phyloP scores from a whole-genome alignment of 2,329 filamentous ascomycete species.

The Verticillium nonalfalfae region DNA sequence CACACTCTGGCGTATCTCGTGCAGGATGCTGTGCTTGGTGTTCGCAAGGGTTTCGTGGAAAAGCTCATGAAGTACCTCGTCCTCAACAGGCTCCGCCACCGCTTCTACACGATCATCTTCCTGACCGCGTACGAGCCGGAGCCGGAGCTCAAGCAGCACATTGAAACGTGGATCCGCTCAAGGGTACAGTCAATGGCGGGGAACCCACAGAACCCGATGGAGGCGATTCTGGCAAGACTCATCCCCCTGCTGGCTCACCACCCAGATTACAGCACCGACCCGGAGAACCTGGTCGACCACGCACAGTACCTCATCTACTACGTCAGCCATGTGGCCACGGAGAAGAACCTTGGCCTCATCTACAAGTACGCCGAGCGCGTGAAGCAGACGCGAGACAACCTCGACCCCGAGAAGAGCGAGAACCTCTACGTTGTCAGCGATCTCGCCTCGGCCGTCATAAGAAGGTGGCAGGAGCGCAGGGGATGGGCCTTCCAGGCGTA shows the following conservation, averaged over 20 bases:
- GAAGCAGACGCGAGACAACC: slow-evolving; percentile 80
- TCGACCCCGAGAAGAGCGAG: slow-evolving; percentile 61
- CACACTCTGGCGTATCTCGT: slow-evolving; percentile 74
- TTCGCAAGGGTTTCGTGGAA: slow-evolving; percentile 73
- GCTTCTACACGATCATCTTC: slow-evolving; percentile 89
- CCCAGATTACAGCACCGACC: slow-evolving; percentile 69
- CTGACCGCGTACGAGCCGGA: slow-evolving; percentile 86
- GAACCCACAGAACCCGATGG: slow-evolving; percentile 61
- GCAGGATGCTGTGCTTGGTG: slow-evolving; percentile 68
- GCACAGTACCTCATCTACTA: slow-evolving; percentile 89
- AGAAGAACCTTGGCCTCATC: slow-evolving; percentile 82
- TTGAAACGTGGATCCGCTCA: slow-evolving; percentile 85
- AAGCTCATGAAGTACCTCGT: slow-evolving; percentile 89
- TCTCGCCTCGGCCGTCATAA: slow-evolving; percentile 73
- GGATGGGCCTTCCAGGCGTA: slow-evolving; percentile 83
- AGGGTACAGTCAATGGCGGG: slow-evolving; percentile 61
- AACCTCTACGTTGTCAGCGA: slow-evolving; percentile 84
- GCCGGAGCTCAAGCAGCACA: slow-evolving; percentile 62
- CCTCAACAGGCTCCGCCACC: slow-evolving; percentile 58
- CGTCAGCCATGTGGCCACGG: slow-evolving; percentile 71
- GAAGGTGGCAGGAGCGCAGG: slow-evolving; percentile 79
- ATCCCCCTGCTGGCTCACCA: slow-evolving; percentile 89
- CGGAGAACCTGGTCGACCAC: slow-evolving; percentile 71
- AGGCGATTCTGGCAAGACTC: slow-evolving; percentile 74
- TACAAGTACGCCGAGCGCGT: slow-evolving; percentile 89